These are phyloP conservation scores for Erodium texanum DNA, from an alignment of 441 rosid genomes.

Conservation along the genomic window DNA sequence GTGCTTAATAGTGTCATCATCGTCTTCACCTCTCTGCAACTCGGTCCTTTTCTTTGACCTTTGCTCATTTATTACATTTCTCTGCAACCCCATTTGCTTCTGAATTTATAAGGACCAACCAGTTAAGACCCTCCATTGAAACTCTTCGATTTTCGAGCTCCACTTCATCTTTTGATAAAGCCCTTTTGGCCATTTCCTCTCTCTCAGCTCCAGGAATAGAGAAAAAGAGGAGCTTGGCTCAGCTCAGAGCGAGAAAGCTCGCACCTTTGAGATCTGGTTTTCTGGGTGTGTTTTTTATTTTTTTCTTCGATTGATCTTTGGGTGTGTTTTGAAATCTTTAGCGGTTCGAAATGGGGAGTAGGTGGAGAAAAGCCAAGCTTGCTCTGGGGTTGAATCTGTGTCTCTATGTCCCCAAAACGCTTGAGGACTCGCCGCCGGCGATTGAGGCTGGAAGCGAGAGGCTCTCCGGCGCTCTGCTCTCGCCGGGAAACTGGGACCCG, in stretches of 20 bases:
- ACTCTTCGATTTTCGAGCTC: background rate
- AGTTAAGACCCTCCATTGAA: background rate
- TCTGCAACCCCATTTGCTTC: no score
- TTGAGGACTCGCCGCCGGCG: slow-evolving; percentile 47
- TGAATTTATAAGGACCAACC: no score
- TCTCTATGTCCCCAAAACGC: slow-evolving; percentile 70
- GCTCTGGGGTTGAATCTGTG: slow-evolving; percentile 82
- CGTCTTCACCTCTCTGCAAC: background rate
- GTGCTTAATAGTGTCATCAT: slow-evolving; percentile 1
- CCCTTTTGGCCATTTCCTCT: background rate
- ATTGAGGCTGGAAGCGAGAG: slow-evolving; percentile 32
- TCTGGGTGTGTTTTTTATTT: no score
- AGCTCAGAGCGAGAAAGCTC: background rate
- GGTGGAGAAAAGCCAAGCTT: slow-evolving; percentile 84
- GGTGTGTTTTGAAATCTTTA: background rate
- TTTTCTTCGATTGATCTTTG: background rate
- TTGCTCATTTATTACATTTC: background rate
- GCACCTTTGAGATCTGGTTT: background rate
- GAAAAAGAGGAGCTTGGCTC: no score
- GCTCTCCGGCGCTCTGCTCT: slow-evolving; percentile 70
- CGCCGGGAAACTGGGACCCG: slow-evolving; percentile 14
- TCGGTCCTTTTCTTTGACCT: slow-evolving; percentile 29
- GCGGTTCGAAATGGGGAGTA: slow-evolving; percentile 43
- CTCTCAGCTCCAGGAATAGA: background rate
- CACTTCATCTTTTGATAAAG: background rate